Evolutionary conservation across 139 green algal species (phyloP), one percentile per base, ranked within the genome.

Genomic region (Micractinium sp.): DNA sequence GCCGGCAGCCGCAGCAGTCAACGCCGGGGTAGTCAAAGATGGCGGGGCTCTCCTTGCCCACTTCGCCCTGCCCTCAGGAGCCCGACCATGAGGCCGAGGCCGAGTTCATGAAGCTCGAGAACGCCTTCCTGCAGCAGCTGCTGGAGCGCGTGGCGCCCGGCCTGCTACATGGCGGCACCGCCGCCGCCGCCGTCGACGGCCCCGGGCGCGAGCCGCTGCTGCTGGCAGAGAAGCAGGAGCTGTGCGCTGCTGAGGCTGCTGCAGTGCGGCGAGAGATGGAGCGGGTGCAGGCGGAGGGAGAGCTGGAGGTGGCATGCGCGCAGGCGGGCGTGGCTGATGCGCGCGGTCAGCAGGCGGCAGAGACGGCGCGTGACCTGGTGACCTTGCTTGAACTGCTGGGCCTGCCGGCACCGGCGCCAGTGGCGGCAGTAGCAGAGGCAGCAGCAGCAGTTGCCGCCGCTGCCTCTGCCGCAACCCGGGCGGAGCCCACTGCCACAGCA

Each of bases 201-300:
- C 1, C 35, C 12, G 33, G 19, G 1, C 23, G 75, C 35, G 75
- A 89, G 14, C 60, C 38, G 2, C 75, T 89, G 27, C 76, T 78
- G 35, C 63, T 86, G 27, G 77, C 36, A 56, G 86, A 90, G 78
- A 75, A 71, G 31, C 22, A 66, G 18, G 86, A 90, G 86, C 78
- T 90, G 29, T 85, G 79, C 31, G 33, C 79, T 5, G 39, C 76
- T 12, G 86, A 86, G 63, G 56, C 53, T 1, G 35, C 67, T 4
- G 75, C 61, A 2, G 12, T 47, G 0, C 33, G 22, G 22, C 36
- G 63, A 18, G 77, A 90, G 78, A 80, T 80, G 1, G 86, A 85
- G 38, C 36, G 66, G 0, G 16, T 79, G 31, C 31, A 53, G 31
- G 53, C 71, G 2, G 61, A 69, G 14, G 77, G 61, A 5, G 86